phyloP scores from a whole-genome alignment of 768 basidiomycete genomes.

The Leucocoprinus birnbaumii region DNA sequence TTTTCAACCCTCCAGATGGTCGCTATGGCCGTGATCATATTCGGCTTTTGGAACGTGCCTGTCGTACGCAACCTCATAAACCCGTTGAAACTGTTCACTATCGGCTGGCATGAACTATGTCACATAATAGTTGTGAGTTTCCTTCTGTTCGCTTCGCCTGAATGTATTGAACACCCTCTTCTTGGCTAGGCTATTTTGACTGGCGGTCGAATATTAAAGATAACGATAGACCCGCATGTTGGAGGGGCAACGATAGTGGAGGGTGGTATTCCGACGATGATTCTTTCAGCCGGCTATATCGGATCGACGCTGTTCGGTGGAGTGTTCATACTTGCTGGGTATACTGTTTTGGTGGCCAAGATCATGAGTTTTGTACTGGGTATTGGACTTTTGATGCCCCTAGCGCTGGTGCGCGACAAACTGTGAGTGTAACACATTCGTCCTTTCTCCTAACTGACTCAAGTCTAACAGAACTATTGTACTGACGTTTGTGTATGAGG shows the following conservation, averaged over 20 bases:
- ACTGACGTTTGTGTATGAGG: slow-evolving; percentile 81
- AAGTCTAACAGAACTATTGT: slow-evolving; percentile 66
- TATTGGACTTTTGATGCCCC: slow-evolving; percentile 81
- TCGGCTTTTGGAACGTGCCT: slow-evolving; percentile 87
- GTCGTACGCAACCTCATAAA: slow-evolving; percentile 75
- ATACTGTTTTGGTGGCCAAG: slow-evolving; percentile 89
- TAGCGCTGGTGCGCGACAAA: slow-evolving; percentile 87
- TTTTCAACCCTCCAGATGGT: slow-evolving; percentile 50
- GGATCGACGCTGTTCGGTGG: slow-evolving; percentile 83
- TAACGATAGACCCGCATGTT: slow-evolving; percentile 82
- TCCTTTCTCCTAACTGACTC: background rate
- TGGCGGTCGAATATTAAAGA: slow-evolving; percentile 73
- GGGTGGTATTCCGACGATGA: slow-evolving; percentile 69
- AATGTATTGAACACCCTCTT: background rate
- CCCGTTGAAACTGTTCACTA: slow-evolving; percentile 84
- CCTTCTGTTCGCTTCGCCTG: background rate
- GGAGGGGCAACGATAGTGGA: slow-evolving; percentile 78
- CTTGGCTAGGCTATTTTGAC: slow-evolving; percentile 64
- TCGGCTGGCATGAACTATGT: slow-evolving; percentile 87
- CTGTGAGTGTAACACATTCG: slow-evolving; percentile 51
- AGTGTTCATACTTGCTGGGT: slow-evolving; percentile 79
- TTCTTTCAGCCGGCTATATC: slow-evolving; percentile 77
- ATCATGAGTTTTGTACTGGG: slow-evolving; percentile 90
- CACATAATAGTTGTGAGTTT: slow-evolving; percentile 71
- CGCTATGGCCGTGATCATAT: slow-evolving; percentile 82